phyloP scores from a whole-genome alignment of 73 alveolate genomes.

The Effrenium voratum region DNA sequence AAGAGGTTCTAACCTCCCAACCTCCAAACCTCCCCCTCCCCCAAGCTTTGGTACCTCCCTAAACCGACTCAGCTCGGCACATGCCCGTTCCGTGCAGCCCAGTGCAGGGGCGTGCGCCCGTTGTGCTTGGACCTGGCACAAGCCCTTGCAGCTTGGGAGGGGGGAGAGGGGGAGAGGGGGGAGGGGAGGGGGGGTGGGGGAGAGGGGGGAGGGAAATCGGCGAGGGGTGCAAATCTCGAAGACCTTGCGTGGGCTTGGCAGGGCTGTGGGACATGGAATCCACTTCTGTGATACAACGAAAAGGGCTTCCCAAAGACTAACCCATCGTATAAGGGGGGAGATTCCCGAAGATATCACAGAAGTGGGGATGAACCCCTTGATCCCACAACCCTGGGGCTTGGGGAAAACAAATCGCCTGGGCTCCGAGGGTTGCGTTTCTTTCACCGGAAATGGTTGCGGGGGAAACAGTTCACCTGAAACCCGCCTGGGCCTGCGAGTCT shows the following conservation, averaged over 20 bases:
- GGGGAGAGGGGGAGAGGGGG: neutral
- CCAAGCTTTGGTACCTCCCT: neutral
- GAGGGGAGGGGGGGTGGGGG: neutral
- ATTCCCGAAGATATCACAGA: no score
- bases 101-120: conserved; percentile 51
- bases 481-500: no score
- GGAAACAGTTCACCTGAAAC: no score
- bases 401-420: no score
- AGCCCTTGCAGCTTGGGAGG: neutral
- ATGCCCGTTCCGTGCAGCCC: conserved; percentile 84
- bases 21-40: neutral
- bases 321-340: no score
- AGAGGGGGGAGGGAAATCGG: neutral
- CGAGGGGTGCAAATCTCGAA: neutral
- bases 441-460: no score
- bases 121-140: conserved; percentile 30
- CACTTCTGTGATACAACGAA: no score
- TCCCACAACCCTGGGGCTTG: no score
- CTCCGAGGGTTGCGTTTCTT: no score
- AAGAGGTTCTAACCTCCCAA: no score
- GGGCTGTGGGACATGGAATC: neutral
- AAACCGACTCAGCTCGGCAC: neutral
- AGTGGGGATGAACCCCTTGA: no score
- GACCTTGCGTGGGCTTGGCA: neutral
- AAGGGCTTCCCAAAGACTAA: no score